Evolutionary conservation across 176 grass and related monocot species (phyloP), one percentile per base, ranked within the genome.

Genomic region (Pontederia paniculata): DNA sequence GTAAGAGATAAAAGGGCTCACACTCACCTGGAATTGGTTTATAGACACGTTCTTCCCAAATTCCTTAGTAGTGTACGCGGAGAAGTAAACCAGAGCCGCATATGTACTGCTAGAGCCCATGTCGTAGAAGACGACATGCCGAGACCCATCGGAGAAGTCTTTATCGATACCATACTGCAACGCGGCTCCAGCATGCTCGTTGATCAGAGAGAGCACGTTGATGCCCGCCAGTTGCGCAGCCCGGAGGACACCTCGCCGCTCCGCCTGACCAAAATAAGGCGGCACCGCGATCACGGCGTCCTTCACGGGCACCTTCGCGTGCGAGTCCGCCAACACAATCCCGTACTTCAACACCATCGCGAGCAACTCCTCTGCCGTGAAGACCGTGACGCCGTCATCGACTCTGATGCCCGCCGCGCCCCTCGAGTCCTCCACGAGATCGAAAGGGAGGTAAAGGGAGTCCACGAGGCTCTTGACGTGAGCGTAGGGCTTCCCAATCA

Each of bases 151-250:
- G 42, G 81, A 70, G 65, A 95, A 95, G 55, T 88, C 84, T 54
- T 88, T 95, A 77, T 95, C 89, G 22, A 95, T 95, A 25, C 84
- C 89, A 68, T 95, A 95, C 73, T 95, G 89, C 76, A 95, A 72
- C 42, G 89, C 81, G 2, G 89, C 84, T 5, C 89, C 89, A 0
- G 89, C 89, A 77, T 95, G 89, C 72, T 95, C 89, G 56, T 85
- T 88, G 55, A 95, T 68, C 22, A 95, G 82, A 28, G 84, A 64
- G 2, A 95, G 74, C 23, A 95, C 84, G 52, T 82, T 95, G 54
- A 95, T 76, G 13, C 89, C 84, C 9, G 72, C 89, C 8, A 95
- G 82, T 73, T 95, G 84, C 23, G 84, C 89, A 0, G 89, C 89
- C 72, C 85, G 84, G 52, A 67, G 80, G 28, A 95, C 55, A 10